These are phyloP conservation scores for Massarina eburnea DNA, from an alignment of 2,329 filamentous ascomycete genomes.

Conservation along the genomic window DNA sequence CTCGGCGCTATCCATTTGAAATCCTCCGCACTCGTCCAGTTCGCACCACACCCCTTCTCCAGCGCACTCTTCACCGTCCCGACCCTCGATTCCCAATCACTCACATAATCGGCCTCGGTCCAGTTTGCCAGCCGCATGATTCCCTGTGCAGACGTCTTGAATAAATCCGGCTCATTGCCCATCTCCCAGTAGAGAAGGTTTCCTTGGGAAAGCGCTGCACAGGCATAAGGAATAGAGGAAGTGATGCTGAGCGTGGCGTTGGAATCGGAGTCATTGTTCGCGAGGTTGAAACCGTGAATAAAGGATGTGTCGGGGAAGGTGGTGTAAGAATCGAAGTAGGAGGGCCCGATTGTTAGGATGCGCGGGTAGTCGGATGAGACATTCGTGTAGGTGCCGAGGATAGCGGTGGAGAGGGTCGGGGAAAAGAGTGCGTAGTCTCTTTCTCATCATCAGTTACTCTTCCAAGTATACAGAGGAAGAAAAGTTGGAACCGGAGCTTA, in stretches of 20 bases:
- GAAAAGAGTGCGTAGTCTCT: slow-evolving; percentile 64
- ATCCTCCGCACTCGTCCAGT: slow-evolving; percentile 43
- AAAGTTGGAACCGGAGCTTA: slow-evolving; percentile 11
- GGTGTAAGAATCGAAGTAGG: slow-evolving; percentile 64
- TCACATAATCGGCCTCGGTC: slow-evolving; percentile 58
- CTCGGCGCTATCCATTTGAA: slow-evolving; percentile 61
- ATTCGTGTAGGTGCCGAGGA: slow-evolving; percentile 57
- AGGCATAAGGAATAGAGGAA: slow-evolving; percentile 59
- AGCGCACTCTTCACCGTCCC: slow-evolving; percentile 52
- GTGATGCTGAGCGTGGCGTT: slow-evolving; percentile 54
- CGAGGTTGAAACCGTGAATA: slow-evolving; percentile 64
- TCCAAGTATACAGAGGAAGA: not conserved
- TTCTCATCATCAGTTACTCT: not conserved
- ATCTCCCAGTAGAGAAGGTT: slow-evolving; percentile 62
- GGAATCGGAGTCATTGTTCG: slow-evolving; percentile 49
- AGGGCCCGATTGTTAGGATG: slow-evolving; percentile 61
- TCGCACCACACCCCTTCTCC: slow-evolving; percentile 51
- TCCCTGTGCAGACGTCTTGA: slow-evolving; percentile 54
- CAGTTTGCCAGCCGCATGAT: slow-evolving; percentile 55
- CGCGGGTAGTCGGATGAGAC: slow-evolving; percentile 62
- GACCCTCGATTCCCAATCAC: slow-evolving; percentile 61
- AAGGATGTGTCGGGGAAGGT: slow-evolving; percentile 60
- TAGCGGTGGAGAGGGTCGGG: slow-evolving; percentile 51
- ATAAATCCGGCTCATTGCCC: slow-evolving; percentile 67
- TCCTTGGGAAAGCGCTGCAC: slow-evolving; percentile 55